phyloP scores from a whole-genome alignment of 2,329 filamentous ascomycete species.

The Diaporthe sp. region DNA sequence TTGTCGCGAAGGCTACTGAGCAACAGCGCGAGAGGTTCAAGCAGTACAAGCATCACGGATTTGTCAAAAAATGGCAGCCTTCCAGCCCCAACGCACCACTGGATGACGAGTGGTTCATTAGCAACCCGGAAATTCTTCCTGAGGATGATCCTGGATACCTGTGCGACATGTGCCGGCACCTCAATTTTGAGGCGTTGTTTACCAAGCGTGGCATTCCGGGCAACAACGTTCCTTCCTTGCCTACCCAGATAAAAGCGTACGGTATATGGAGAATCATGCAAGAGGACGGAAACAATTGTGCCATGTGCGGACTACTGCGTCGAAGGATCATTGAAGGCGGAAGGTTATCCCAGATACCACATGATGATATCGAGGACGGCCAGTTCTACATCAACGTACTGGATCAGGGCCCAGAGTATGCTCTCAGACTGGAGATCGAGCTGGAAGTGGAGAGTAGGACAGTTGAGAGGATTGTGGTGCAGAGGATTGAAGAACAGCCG shows the following conservation, averaged over 20 bases:
- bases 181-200: neutral
- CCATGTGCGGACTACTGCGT: neutral
- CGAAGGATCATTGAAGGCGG: neutral
- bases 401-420: neutral
- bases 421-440: neutral
- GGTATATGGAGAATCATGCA: neutral
- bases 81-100: neutral
- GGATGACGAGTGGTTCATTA: slow-evolving; percentile 4
- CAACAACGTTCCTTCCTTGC: neutral
- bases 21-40: neutral
- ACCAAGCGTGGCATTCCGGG: neutral
- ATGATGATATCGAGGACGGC: neutral
- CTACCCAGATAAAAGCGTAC: neutral
- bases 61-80: neutral
- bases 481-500: neutral
- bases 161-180: neutral
- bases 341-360: neutral
- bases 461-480: neutral
- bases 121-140: neutral
- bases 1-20: neutral
- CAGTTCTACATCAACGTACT: slow-evolving; percentile 2
- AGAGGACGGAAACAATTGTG: neutral
- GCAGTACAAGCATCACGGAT: neutral
- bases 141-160: neutral
- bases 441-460: neutral